Base-by-base conservation (phyloP, 345 rosid species). In the Cardamine resedifolia region DNA sequence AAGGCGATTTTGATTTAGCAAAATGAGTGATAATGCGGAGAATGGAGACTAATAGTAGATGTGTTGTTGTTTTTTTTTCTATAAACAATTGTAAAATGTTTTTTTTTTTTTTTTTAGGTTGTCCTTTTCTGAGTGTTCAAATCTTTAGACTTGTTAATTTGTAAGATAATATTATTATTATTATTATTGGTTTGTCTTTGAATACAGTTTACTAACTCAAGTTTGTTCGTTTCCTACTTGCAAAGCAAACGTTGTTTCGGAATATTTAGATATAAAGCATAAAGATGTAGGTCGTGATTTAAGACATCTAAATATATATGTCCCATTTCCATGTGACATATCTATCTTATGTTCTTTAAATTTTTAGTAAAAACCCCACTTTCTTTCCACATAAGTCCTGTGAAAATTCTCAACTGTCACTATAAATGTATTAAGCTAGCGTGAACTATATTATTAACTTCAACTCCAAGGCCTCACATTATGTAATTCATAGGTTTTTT, bases 181-280 rank as follows among this genome's bases (percentile, higher is more conserved):
- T 39, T 4, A 0, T 5, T 43, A 1, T 14, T 11, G 28, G 64
- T 27, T 34, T 20, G 58, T 76, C 31, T 33, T 51, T 50, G 39
- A 56, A 59, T 38, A 39, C 51, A 62, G 31, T 44, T 61, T 23
- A 33, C 31, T 16, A 60, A 18, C 74, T 52, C 51, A 44, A 45
- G 38, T 69, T 76, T 52, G 75, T 76, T 76, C 71, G 71, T 76
- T 76, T 69, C 79, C 66, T n/a, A 61, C 59, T 76, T 55, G 66
- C 66, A 53, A 69, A 76, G 79, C 75, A 76, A 68, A 43, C 74
- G 7, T 52, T 68, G 64, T 62, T 62, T 68, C 56, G 33, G 70
- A 61, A 68, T 52, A 53, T 61, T 34, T 75, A 33, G 31, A 9
- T 61, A 44, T 43, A 24, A 50, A 66, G 72, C 72, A 57, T 48